phyloP scores from a whole-genome alignment of 2,329 filamentous ascomycete species.

The Lasiodiplodia theobromae region DNA sequence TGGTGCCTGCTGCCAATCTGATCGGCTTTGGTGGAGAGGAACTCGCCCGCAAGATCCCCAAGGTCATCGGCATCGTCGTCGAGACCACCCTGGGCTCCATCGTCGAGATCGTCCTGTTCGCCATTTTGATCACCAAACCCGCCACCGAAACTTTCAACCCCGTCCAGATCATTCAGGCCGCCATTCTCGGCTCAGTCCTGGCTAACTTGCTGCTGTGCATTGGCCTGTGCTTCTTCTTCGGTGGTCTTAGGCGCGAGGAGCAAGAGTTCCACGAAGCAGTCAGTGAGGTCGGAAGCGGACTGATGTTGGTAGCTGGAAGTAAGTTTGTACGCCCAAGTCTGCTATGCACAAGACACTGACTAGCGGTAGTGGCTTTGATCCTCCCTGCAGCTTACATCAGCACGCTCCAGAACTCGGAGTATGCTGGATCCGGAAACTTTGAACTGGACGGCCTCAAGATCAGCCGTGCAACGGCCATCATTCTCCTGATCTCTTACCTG shows the following conservation, averaged over 20 bases:
- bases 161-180: slow-evolving; percentile 78
- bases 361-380: slow-evolving; percentile 53
- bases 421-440: slow-evolving; percentile 31
- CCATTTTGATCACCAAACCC: slow-evolving; percentile 69
- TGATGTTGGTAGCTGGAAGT: slow-evolving; percentile 79
- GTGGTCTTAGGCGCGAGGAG: slow-evolving; percentile 72
- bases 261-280: slow-evolving; percentile 77
- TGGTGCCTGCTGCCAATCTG: slow-evolving; percentile 78
- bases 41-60: slow-evolving; percentile 76
- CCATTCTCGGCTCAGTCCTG: slow-evolving; percentile 82
- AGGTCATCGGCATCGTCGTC: slow-evolving; percentile 70
- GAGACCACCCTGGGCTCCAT: slow-evolving; percentile 71
- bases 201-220: slow-evolving; percentile 83
- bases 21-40: slow-evolving; percentile 78
- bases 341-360: slow-evolving; percentile 32
- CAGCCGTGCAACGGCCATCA: slow-evolving; percentile 73
- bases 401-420: slow-evolving; percentile 41
- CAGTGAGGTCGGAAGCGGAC: slow-evolving; percentile 78
- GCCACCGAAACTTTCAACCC: slow-evolving; percentile 37
- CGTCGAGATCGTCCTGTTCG: slow-evolving; percentile 84
- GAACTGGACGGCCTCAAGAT: slow-evolving; percentile 65
- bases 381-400: slow-evolving; percentile 63
- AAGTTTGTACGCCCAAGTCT: slow-evolving; percentile 31
- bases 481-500: slow-evolving; percentile 72
- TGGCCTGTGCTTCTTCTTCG: slow-evolving; percentile 80